Evolutionary conservation across 495 filamentous ascomycete genomes (phyloP).

Genomic region (Aspergillus leporis): DNA sequence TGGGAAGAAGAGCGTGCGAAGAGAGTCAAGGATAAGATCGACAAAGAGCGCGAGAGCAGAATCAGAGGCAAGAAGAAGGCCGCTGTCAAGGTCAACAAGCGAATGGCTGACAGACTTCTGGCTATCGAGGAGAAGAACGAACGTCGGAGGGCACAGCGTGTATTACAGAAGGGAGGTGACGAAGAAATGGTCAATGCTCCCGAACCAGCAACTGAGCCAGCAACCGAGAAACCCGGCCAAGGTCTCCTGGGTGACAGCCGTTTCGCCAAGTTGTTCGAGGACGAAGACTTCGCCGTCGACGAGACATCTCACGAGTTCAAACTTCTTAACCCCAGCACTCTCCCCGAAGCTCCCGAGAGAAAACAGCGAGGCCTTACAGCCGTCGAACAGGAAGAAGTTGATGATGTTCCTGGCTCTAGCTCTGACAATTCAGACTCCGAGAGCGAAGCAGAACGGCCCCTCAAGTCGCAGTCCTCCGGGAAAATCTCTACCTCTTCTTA

Average conservation of each 20-base stretch:
- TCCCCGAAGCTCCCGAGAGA: constrained; percentile 27
- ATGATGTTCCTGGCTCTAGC: constrained; percentile 46
- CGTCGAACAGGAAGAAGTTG: constrained; percentile 64
- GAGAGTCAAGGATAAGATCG: constrained; percentile 85
- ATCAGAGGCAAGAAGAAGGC: constrained; percentile 93
- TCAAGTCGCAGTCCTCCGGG: constrained; percentile 39
- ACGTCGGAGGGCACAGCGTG: constrained; percentile 59
- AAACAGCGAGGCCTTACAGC: constrained; percentile 62
- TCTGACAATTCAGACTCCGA: constrained; percentile 47
- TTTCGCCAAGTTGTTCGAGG: constrained; percentile 87
- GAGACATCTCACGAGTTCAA: constrained; percentile 86
- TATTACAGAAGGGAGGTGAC: constrained; percentile 58
- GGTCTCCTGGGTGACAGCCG: constrained; percentile 77
- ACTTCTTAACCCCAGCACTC: constrained; percentile 80
- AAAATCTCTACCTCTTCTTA: constrained; percentile 62
- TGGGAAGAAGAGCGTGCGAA: constrained; percentile 88
- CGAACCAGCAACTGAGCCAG: constrained; percentile 22
- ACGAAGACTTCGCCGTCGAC: constrained; percentile 89
- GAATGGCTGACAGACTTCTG: constrained; percentile 79
- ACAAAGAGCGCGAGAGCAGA: constrained; percentile 87
- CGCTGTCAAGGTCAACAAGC: constrained; percentile 84
- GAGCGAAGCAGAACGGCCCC: constrained; percentile 30
- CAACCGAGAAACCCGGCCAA: constrained; percentile 33
- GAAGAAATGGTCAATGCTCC: constrained; percentile 44
- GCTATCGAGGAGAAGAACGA: constrained; percentile 78